Percentiles rank a stretch among this genome's conserved stretches.
phyloP scores from a whole-genome alignment of 257 asterid genomes.

The Lavandula angustifolia region DNA sequence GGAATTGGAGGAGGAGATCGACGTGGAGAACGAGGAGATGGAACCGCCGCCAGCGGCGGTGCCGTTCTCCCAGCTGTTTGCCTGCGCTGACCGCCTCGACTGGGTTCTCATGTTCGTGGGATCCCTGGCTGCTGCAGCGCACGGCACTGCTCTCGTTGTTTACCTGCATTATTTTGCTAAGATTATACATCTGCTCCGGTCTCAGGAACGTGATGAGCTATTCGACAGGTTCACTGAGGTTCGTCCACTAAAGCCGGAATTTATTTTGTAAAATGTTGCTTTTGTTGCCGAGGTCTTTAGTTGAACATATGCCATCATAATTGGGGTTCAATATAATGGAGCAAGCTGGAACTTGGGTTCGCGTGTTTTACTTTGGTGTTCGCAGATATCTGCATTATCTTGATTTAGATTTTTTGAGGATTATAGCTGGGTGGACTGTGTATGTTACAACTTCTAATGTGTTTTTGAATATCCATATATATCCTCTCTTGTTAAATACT shows the following conservation, averaged over 20 bases:
- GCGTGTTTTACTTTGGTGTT: neutral
- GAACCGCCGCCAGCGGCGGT: slow-evolving; percentile 97
- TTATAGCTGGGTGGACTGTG: slow-evolving; percentile 22
- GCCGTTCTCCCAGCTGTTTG: slow-evolving; percentile 84
- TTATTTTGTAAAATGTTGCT: neutral
- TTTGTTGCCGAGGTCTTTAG: neutral
- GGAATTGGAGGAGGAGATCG: slow-evolving; percentile 92
- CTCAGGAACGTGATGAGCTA: slow-evolving; percentile 45
- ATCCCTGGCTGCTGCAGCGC: slow-evolving; percentile 93
- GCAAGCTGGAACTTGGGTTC: slow-evolving; percentile 3
- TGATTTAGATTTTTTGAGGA: neutral
- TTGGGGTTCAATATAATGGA: neutral
- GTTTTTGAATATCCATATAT: neutral
- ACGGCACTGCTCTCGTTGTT: slow-evolving; percentile 89
- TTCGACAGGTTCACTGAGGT: slow-evolving; percentile 83
- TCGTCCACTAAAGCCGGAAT: neutral
- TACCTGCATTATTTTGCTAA: slow-evolving; percentile 95
- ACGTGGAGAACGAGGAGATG: slow-evolving; percentile 84
- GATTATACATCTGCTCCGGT: slow-evolving; percentile 59
- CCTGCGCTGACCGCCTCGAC: slow-evolving; percentile 85
- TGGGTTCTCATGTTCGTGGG: slow-evolving; percentile 91
- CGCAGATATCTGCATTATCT: slow-evolving; percentile 17
- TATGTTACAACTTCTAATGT: neutral
- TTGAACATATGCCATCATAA: neutral
- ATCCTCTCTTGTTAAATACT: neutral